Evolutionary conservation across 1,284 basidiomycete genomes (phyloP), one percentile per base, ranked within the genome.

Genomic region (Amylostereum chailletii): DNA sequence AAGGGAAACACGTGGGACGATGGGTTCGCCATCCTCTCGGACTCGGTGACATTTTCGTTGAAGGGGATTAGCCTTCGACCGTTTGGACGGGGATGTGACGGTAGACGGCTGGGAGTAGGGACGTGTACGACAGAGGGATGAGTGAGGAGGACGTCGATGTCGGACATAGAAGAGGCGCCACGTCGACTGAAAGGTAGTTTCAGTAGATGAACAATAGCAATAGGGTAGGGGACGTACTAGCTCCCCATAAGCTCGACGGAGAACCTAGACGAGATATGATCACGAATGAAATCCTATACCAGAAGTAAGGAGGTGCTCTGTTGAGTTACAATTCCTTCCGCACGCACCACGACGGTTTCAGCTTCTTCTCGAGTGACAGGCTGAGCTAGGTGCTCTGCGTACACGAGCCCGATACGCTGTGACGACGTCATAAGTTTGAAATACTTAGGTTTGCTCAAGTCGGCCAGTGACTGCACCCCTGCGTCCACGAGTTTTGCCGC

Each of bases 241-340:
- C 68, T 67, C 10, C 79, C 81, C 0, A 66, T 65, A 19, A 77
- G 57, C 27, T 69, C 54, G 26, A 76, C 50, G 51, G 77, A 71
- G 53, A 71, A 75, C 36, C 68, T 68, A n/a, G 66, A 55, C 26
- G 71, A 68, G 5, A 81, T 54, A 49, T 68, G 68, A 7, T 71
- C 62, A 33, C 62, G 63, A 46, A 77, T 66, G 42, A 75, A 75
- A 48, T 66, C 61, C 75, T 79, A 46, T n/a, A 47, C n/a, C 11
- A 29, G 5, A 27, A 34, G 30, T 27, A 48, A 26, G 30, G 49
- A 4, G 5, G 45, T 19, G 19, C 19, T 19, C 19, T 19, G 19
- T 19, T 19, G 19, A 19, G 19, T 19, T 19, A 34, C 11, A n/a
- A 19, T 39, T 5, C 39, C 26, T 33, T 33, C 42, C 40, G 6